These are phyloP conservation scores for Cladosporium sp. DNA, from an alignment of 2,329 filamentous ascomycete genomes.

Conservation along the genomic window DNA sequence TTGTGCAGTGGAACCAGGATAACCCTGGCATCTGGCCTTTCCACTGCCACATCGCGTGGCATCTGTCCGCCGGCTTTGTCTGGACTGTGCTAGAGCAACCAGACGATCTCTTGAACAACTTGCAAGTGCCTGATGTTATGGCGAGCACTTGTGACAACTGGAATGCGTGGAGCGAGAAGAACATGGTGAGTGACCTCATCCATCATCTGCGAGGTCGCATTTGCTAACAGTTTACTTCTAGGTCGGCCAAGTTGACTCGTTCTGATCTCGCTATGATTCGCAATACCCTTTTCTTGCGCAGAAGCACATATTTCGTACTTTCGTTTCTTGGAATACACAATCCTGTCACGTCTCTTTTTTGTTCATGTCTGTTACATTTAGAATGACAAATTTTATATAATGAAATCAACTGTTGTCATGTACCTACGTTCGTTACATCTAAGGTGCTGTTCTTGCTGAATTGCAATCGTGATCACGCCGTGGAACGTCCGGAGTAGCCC, in stretches of 20 bases:
- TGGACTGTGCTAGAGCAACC: slow-evolving; percentile 21
- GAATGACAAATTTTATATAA: too few relatives aligned
- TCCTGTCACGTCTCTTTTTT: background rate
- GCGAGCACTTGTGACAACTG: slow-evolving; percentile 51
- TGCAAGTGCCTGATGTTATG: slow-evolving; percentile 41
- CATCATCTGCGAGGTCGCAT: background rate
- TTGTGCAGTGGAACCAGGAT: slow-evolving; percentile 33
- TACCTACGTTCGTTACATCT: too few relatives aligned
- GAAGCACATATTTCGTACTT: background rate
- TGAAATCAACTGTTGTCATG: too few relatives aligned
- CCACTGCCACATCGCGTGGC: slow-evolving; percentile 28
- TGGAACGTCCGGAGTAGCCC: too few relatives aligned
- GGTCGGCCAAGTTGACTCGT: slow-evolving; percentile 48
- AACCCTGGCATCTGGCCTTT: slow-evolving; percentile 34
- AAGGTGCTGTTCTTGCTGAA: too few relatives aligned
- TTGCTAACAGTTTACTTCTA: background rate
- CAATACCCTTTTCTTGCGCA: background rate
- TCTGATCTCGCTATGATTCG: background rate
- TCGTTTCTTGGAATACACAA: background rate
- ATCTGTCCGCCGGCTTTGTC: slow-evolving; percentile 23
- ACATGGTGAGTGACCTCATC: slow-evolving; percentile 28
- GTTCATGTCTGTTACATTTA: background rate
- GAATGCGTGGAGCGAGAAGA: slow-evolving; percentile 44
- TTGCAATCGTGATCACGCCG: too few relatives aligned
- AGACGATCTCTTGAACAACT: slow-evolving; percentile 15